phyloP scores from a whole-genome alignment of 2,329 filamentous ascomycete genomes.

The Alternaria hordeiaustralica region DNA sequence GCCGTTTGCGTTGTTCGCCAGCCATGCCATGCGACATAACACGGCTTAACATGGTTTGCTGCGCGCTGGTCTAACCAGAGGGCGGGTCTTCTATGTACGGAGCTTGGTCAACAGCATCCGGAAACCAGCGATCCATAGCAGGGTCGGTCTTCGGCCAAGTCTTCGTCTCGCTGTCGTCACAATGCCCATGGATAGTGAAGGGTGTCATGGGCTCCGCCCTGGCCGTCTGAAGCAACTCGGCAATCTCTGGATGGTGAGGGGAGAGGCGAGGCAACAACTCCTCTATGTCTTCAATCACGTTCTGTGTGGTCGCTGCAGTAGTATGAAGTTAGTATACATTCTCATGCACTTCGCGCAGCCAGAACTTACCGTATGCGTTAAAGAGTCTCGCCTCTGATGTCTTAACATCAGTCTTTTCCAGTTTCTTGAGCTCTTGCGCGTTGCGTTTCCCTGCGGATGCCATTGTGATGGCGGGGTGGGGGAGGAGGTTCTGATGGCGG shows the following conservation, averaged over 20 bases:
- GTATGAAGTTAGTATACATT: not conserved
- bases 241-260: not conserved
- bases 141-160: not conserved
- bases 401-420: not conserved
- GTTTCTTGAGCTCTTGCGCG: not conserved
- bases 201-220: not conserved
- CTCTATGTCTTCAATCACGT: not conserved
- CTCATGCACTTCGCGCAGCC: not conserved
- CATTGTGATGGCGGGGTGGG: not conserved
- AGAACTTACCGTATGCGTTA: not conserved
- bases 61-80: not conserved
- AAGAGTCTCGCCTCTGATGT: not conserved
- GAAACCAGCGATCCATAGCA: not conserved
- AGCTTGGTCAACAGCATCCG: not conserved
- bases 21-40: not conserved
- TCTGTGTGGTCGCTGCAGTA: not conserved
- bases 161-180: not conserved
- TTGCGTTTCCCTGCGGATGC: not conserved
- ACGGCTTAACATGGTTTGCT: not conserved
- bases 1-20: not conserved
- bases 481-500: no score
- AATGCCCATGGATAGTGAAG: not conserved
- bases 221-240: not conserved
- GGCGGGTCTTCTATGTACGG: not conserved
- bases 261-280: not conserved